Evolutionary conservation across 768 basidiomycete genomes (phyloP), one percentile per base, ranked within the genome.

Genomic region (Clavaria fumosa): DNA sequence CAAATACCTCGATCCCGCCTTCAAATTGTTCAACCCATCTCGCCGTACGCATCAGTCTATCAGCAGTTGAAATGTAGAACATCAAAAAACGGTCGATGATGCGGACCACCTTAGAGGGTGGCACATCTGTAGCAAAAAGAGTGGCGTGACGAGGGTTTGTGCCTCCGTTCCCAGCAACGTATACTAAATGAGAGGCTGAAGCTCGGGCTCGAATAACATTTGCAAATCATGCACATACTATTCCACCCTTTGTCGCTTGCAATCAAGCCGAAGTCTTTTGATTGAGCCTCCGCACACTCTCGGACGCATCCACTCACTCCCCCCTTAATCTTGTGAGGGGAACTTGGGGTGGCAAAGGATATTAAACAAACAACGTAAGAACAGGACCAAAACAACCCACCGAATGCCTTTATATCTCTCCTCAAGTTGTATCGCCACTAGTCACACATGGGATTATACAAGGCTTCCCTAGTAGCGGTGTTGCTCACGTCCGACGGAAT

Each of bases 231-330:
- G 19, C 9, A 17, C 31, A 43, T 43, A 71, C 66, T 51, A 46
- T 82, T 80, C 77, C 78, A 82, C n/a, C 79, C 79, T 53, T 82
- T 80, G 54, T 72, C 74, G 0, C 77, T 79, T 1, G 78, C 79
- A 39, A 82, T 82, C 26, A 81, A 54, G 9, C 79, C 79, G 46
- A 82, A 84, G 52, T 82, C 78, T 49, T 72, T 78, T 9, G 60
- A 59, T 47, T 84, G 80, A 2, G 80, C 79, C 53, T 82, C 80
- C 0, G 79, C 80, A 42, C 80, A 84, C 50, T 82, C 80, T 12
- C 79, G 66, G 0, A 78, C 65, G 48, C 79, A 82, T 14, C 79
- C 79, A 15, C 70, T 72, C 3, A 84, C 76, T 7, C 80, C 80
- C 18, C 78, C 79, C 54, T 82, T 81, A 50, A 82, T 57, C 52